Conservation (phyloP, 2,329 filamentous ascomycete species). For the Diaporthe ampelina region DNA sequence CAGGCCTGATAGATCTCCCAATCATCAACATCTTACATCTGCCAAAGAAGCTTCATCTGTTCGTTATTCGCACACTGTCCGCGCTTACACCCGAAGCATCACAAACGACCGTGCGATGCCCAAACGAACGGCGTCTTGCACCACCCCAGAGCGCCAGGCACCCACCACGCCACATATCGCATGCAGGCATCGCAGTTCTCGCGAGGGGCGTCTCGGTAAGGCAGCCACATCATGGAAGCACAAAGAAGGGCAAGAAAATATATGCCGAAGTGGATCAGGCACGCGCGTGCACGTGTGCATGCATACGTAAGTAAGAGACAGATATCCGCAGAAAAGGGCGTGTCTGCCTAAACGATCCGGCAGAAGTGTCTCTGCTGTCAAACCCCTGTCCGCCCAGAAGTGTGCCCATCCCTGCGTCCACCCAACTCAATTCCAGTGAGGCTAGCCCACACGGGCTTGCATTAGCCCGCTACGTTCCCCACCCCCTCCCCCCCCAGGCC, state of each 20-base stretch:
- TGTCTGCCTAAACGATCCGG: constrained; percentile 32
- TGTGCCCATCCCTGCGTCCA: not conserved
- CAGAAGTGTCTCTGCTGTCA: not conserved
- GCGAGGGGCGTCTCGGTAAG: not conserved
- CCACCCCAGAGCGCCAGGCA: constrained; percentile 6
- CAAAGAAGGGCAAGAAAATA: not conserved
- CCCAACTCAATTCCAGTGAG: constrained; percentile 6
- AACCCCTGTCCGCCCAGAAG: not conserved
- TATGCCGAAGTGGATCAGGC: not conserved
- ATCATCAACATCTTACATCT: constrained; percentile 25
- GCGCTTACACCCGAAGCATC: not conserved
- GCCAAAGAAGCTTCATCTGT: not conserved
- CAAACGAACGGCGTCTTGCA: not conserved
- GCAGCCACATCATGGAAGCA: constrained; percentile 5
- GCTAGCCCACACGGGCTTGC: not conserved
- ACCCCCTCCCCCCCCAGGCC: not conserved
- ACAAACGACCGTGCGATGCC: not conserved
- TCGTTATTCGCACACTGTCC: not conserved
- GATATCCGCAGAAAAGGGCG: constrained; percentile 2
- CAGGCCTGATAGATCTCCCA: constrained; percentile 40
- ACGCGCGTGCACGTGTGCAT: constrained; percentile 16
- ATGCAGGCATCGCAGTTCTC: not conserved
- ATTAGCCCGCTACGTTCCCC: not conserved
- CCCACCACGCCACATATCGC: not conserved
- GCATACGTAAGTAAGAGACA: constrained; percentile 1